Evolutionary conservation across 2,329 filamentous ascomycete species (phyloP), one percentile per base, ranked within the genome.

Genomic region (Pochonia chlamydosporia): DNA sequence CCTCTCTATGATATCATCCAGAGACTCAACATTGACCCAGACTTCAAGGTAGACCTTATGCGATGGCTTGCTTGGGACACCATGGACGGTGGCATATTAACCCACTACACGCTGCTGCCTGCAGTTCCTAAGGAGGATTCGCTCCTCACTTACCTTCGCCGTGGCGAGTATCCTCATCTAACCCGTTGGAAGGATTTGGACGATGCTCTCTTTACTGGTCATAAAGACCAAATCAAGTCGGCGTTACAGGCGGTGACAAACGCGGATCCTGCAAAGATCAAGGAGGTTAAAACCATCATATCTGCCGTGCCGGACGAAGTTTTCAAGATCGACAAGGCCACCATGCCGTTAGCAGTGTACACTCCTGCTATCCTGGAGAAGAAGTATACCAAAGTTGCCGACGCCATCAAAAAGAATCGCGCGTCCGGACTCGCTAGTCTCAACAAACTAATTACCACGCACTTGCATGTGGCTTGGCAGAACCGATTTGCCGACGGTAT

Each of bases 51-150:
- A 13, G 88, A 95, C 52, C 60, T 96, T 26, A 83, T 88, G 73
- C 77, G 86, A 53, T 96, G 90, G 90, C 70, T 96, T 51, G 92
- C 92, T 0, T 99, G 92, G 91, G 89, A 89, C 46, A 84, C 85
- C 50, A 93, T 96, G 88, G 85, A 85, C 11, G 85, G 84, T 16
- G 93, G 93, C 2, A 69, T 97, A 30, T 74, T 97, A 41, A 77
- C 85, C 14, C 84, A 92, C 62, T 85, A 85, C 67, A 76, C 86
- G n/a, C 76, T 89, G 23, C 76, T 96, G 44, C 93, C 93, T 3
- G 96, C 96, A 87, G 87, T 80, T 0, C 63, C 80, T 16, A 79
- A 82, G 55, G 81, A 91, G 50, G 88, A 96, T 59, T 65, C 78
- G 2, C 73, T 92, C 49, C 70, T 97, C 35, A 67, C 74, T 1